A percentile compares a stretch with the other conserved stretches of the same genome.
phyloP scores from a whole-genome alignment of 345 rosid species.

The Populus davidiana region DNA sequence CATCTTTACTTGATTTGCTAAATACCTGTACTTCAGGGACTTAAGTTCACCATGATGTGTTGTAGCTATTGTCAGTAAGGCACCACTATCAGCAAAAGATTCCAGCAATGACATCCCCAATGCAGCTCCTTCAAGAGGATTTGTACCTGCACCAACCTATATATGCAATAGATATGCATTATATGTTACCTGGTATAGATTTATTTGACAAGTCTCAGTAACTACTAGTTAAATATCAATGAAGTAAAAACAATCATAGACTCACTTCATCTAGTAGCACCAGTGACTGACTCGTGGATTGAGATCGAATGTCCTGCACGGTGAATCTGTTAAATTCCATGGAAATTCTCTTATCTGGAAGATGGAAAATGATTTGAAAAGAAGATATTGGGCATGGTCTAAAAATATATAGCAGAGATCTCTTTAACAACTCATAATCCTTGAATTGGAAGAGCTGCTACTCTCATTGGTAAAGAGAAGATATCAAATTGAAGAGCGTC shows the following conservation, averaged over 20 bases:
- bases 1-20: conserved; percentile 6
- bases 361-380: background rate
- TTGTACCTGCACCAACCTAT: conserved; percentile 95
- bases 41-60: conserved; percentile 94
- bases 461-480: background rate
- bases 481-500: background rate
- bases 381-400: background rate
- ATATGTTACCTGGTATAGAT: background rate
- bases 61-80: conserved; percentile 82
- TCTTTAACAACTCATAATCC: background rate
- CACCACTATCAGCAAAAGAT: conserved; percentile 70
- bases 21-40: conserved; percentile 83
- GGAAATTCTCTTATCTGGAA: background rate
- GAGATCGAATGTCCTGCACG: conserved; percentile 70
- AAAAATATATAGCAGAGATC: conserved; percentile 10
- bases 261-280: conserved; percentile 95
- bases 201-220: too few species aligned
- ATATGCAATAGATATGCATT: conserved; percentile 11
- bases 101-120: conserved; percentile 88
- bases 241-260: conserved; percentile 4
- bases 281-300: conserved; percentile 69
- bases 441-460: background rate
- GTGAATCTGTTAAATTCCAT: conserved; percentile 8
- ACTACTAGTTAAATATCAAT: background rate
- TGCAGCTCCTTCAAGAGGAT: conserved; percentile 98